phyloP scores from a whole-genome alignment of 306 rosid species.

The Crotalaria pallida region DNA sequence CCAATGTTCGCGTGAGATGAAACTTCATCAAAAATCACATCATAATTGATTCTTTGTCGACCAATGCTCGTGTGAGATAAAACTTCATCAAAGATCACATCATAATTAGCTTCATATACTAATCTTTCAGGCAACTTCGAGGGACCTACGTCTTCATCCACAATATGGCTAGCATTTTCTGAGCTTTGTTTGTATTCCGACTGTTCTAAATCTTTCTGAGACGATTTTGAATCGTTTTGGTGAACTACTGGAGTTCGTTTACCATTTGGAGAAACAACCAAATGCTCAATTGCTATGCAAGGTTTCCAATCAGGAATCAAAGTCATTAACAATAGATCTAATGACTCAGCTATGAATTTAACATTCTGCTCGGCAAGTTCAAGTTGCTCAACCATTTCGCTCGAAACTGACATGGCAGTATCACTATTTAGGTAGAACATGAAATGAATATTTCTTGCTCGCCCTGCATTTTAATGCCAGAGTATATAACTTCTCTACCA shows the following conservation, averaged over 20 bases:
- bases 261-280: not conserved
- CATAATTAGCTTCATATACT: not conserved
- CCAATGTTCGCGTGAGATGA: conserved; percentile 13
- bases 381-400: conserved; percentile 27
- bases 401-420: conserved; percentile 22
- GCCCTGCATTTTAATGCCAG: not conserved
- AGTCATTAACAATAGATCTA: conserved; percentile 16
- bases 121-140: not conserved
- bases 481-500: not conserved
- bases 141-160: not conserved
- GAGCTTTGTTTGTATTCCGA: not conserved
- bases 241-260: not conserved
- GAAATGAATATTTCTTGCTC: conserved; percentile 21
- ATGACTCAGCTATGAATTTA: conserved; percentile 19
- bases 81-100: not conserved
- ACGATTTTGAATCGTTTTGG: not conserved
- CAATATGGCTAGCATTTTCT: not conserved
- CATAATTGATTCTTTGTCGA: not conserved
- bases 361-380: conserved; percentile 19
- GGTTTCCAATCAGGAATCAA: conserved; percentile 20
- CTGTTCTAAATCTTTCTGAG: not conserved
- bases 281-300: conserved; percentile 5
- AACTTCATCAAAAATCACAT: not conserved
- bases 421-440: conserved; percentile 17
- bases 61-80: conserved; percentile 13